Evolutionary conservation across 305 asterid species (phyloP).

Genomic region (Fraxinus angustifolia): DNA sequence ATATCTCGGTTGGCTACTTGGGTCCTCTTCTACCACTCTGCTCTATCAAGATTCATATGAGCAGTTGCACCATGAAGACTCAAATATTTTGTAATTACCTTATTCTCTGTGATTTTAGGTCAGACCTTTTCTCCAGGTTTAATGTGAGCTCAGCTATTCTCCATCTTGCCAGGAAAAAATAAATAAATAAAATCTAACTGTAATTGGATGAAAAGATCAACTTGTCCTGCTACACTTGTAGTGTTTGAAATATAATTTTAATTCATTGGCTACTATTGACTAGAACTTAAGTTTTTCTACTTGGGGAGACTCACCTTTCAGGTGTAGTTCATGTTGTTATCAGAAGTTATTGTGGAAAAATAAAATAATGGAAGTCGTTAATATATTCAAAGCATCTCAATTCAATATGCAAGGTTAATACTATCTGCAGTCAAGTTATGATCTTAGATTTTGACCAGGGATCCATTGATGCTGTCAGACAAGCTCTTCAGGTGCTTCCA

Average conservation of each 20-base stretch:
- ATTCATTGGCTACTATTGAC: background rate
- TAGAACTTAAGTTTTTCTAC: background rate
- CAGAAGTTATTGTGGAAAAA: background rate
- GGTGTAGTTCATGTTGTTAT: background rate
- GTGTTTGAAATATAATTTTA: background rate
- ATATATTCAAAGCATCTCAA: background rate
- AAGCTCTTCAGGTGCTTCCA: conserved; percentile 93
- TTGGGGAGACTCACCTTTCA: background rate
- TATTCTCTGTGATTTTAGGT: background rate
- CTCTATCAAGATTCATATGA: background rate
- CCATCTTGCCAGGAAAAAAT: background rate
- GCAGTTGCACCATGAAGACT: background rate
- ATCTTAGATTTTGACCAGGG: conserved; percentile 54
- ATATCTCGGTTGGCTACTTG: background rate
- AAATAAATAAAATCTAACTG: background rate
- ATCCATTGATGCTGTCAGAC: conserved; percentile 81
- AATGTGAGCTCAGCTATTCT: background rate
- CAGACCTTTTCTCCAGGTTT: background rate
- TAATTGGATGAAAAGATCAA: background rate
- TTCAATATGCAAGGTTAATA: background rate
- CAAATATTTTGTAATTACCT: background rate
- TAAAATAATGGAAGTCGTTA: background rate
- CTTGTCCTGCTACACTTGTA: background rate
- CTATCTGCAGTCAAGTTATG: conserved; percentile 16
- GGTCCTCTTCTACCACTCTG: background rate